These are phyloP conservation scores for Agarophyton chilense DNA, from an alignment of 23 red algal genomes.

Conservation along the genomic window DNA sequence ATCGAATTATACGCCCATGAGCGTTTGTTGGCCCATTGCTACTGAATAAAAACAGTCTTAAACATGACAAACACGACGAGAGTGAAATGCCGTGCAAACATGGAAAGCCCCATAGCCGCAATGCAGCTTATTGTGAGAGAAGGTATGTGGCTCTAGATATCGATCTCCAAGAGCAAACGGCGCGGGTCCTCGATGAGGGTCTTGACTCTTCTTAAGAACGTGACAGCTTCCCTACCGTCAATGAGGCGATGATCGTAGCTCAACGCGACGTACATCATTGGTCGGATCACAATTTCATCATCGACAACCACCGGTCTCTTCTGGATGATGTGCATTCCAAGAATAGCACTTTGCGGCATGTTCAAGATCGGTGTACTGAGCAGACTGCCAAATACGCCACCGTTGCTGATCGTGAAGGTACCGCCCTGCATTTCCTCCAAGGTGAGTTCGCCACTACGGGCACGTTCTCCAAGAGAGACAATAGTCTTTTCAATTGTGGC, in stretches of 20 bases:
- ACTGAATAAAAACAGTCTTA: background rate
- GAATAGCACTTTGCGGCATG: conserved; percentile 99
- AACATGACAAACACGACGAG: background rate
- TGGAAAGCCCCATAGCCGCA: background rate
- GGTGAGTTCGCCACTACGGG: conserved; percentile 77
- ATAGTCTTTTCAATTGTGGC: conserved; percentile 94
- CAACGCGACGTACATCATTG: conserved; percentile 99
- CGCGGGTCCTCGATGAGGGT: conserved; percentile 96
- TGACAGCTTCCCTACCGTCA: conserved; percentile 99
- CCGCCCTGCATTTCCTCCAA: conserved; percentile 99
- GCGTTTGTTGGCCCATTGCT: background rate
- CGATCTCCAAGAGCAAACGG: conserved; percentile 87
- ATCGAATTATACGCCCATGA: background rate
- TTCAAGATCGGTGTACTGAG: conserved; percentile 97
- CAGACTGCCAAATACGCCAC: conserved; percentile 96
- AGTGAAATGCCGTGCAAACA: background rate
- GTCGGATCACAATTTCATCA: conserved; percentile 94
- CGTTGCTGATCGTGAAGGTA: conserved; percentile 99
- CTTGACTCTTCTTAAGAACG: conserved; percentile 95
- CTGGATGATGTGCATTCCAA: conserved; percentile 99
- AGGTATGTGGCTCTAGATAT: conserved; percentile 36
- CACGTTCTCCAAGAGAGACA: conserved; percentile 78
- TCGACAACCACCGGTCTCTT: conserved; percentile 91
- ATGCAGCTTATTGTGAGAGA: background rate
- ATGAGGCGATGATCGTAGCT: conserved; percentile 99